Base-by-base conservation (phyloP, 176 grass and related monocot species). In the Oryza punctata region DNA sequence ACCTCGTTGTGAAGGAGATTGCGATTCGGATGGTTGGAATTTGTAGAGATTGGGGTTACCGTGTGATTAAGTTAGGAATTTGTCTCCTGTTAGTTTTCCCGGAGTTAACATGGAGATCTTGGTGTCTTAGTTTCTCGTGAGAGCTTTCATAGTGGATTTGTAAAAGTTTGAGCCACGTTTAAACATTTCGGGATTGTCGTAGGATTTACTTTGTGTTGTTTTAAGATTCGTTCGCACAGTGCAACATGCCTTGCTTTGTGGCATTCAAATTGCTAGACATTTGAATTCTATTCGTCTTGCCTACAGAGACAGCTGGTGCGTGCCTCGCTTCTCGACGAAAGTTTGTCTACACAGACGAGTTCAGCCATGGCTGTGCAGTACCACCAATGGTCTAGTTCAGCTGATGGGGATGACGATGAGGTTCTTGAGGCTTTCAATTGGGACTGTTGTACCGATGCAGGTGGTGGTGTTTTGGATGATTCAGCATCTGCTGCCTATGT, bases 401-500 rank as follows among this genome's bases (percentile, higher is more conserved):
- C 77, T n/a, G n/a, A 72, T 0, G 63, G 24, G 32, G 32, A 67
- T 19, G 66, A 67, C 6, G 76, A 75, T 67, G 81, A 87, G 67
- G 71, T 63, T n/a, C 54, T 64, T 74, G 71, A 78, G 72, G 37
- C 44, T 26, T 85, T 87, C 25, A 86, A 70, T 72, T 37, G 10
- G 24, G 35, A 76, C 11, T 77, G 81, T 50, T 81, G 60, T 14
- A 77, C 75, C 5, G 12, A 15, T 9, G 10, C 82, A 71, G 63
- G 21, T 27, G 40, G 59, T 6, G 16, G 6, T 35, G 52, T 23
- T 64, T 69, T 72, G 2, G 61, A 85, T 14, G 57, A 67, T 26
- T 70, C 82, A 23, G 70, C 85, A 9, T 87, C 24, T 77, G 19
- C 13, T 57, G 38, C 43, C 63, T 82, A 85, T 38, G 16, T 97